Conservation (phyloP, 179 eudicot species). For the Vitellaria paradoxa region DNA sequence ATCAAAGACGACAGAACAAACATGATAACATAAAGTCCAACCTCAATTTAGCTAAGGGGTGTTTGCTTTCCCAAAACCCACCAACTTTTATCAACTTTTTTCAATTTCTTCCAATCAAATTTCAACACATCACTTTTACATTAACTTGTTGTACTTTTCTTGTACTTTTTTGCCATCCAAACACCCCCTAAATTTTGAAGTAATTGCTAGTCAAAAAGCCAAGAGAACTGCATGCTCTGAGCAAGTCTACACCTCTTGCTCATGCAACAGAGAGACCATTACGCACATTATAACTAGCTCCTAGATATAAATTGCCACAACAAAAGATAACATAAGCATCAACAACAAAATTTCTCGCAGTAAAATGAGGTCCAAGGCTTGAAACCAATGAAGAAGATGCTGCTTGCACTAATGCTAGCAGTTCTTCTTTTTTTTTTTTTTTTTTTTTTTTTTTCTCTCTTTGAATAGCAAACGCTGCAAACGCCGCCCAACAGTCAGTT, state of each 20-base stretch:
- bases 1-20: not conserved
- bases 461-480: no score
- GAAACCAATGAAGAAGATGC: constrained; percentile 2
- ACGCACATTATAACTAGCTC: not conserved
- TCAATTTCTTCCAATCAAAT: no score
- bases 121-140: no score
- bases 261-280: not conserved
- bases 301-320: not conserved
- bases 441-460: no score
- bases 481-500: no score
- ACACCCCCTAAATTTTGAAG: no score
- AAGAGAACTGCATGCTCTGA: not conserved
- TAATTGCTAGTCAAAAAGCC: constrained; percentile 1
- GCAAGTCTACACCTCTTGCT: not conserved
- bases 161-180: no score
- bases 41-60: not conserved
- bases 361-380: constrained; percentile 1
- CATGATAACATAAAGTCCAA: not conserved
- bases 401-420: not conserved
- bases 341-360: not conserved
- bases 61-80: no score
- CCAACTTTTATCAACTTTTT: no score
- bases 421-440: no score
- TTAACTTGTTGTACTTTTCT: no score
- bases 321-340: not conserved